Evolutionary conservation across 2,329 filamentous ascomycete species (phyloP), one percentile per base, ranked within the genome.

Genomic region (Fusarium abutilonis): DNA sequence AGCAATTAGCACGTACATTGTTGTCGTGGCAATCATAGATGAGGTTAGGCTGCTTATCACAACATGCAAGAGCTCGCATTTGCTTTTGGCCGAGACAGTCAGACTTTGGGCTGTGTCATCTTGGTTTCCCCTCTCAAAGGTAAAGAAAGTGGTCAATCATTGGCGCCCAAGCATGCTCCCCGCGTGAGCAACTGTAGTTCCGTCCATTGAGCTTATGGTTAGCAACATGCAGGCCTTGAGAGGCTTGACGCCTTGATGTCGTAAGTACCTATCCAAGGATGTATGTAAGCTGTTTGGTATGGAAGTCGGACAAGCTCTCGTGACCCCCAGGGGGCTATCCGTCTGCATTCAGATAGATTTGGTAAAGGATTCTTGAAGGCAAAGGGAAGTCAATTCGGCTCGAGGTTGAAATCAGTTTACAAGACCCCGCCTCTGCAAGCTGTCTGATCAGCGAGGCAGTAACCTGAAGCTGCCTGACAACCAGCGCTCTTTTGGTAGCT

Each of bases 11-110:
- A 40, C 14, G 35, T 42, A 52, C 36, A 32, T 42, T 40, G 42
- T 56, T 60, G 50, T 62, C 43, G 40, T 53, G 47, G 49, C 44
- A 56, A 56, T 57, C 35, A 28, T 46, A 41, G 28, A 7, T 26
- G 4, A 56, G 54, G 56, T 34, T n/a, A 14, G 38, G 55, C 51
- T 56, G 60, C 46, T 63, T 56, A 52, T 52, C 61, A 19, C 40
- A 39, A 52, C 58, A 54, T 59, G 56, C 56, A 60, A 67, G 55
- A 63, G 54, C 51, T 62, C 55, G 57, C 53, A 62, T 55, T 43
- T 39, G 11, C 31, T n/a, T 48, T 46, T 35, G 23, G 38, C 46
- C 28, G 42, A 19, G 36, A 43, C 46, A 42, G 32, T n/a, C 19
- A 40, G 41, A 28, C 38, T 46, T 36, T 28, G 42, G 57, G 42